phyloP scores from a whole-genome alignment of 2,329 filamentous ascomycete species.

The Alternaria brassicicola region DNA sequence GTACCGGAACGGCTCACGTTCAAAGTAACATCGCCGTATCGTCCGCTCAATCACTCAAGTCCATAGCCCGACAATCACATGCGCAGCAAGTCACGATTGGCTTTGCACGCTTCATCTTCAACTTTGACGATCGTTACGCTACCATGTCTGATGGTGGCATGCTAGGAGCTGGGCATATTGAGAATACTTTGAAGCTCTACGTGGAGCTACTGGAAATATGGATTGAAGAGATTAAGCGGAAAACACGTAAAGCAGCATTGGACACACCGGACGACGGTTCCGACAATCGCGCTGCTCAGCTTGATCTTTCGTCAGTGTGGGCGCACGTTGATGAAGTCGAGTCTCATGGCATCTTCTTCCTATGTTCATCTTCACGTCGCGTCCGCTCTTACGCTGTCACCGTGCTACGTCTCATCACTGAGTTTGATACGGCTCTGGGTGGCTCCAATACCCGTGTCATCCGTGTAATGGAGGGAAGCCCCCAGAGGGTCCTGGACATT shows the following conservation, averaged over 20 bases:
- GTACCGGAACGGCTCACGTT: constrained; percentile 95
- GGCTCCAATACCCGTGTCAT: constrained; percentile 84
- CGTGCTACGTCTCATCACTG: constrained; percentile 86
- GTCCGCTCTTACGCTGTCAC: constrained; percentile 92
- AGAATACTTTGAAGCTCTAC: constrained; percentile 89
- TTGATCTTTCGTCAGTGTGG: constrained; percentile 86
- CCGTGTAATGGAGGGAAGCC: constrained; percentile 88
- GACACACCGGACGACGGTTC: constrained; percentile 67
- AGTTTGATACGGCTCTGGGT: constrained; percentile 88
- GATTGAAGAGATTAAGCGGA: constrained; percentile 94
- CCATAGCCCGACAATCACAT: constrained; percentile 90
- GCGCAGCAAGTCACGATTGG: constrained; percentile 96
- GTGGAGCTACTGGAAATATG: constrained; percentile 94
- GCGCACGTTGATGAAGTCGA: constrained; percentile 96
- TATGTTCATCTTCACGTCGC: constrained; percentile 91
- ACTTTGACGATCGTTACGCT: constrained; percentile 95
- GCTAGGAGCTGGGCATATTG: constrained; percentile 91
- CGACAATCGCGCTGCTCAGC: constrained; percentile 75
- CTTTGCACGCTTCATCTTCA: constrained; percentile 97
- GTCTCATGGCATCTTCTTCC: constrained; percentile 93
- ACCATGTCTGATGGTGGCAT: constrained; percentile 98
- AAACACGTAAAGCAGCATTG: constrained; percentile 73
- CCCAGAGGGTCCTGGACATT: constrained; percentile 85
- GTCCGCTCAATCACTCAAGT: constrained; percentile 90
- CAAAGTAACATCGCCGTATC: constrained; percentile 90